Base-by-base conservation (phyloP, 2,329 filamentous ascomycete species). In the Sarocladium oryzae region DNA sequence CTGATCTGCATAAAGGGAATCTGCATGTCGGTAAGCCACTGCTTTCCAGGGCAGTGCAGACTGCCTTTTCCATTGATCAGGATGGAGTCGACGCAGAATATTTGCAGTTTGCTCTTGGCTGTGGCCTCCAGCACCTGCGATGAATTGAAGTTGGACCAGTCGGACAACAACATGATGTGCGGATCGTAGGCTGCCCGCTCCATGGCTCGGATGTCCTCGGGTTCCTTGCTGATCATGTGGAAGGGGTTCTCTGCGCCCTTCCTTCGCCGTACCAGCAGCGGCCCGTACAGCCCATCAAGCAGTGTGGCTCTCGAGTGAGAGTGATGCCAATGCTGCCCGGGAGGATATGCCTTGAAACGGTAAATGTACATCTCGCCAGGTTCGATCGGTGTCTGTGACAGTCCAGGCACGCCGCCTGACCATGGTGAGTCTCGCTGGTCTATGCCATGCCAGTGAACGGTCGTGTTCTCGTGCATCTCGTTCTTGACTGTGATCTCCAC, bases 381-480 rank as follows among this genome's bases (percentile, higher is more conserved):
- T 21, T 59, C 50, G 18, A 76, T 75, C 0, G 66, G 63, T 13
- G 60, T 58, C 52, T 75, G 73, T 2, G 70, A 65, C 2, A 75
- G 54, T 0, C 72, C 73, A 2, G 71, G 70, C 0, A 71, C 68
- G 21, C 73, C 73, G 52, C 75, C 73, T 3, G 71, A 68, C 73
- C 72, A 75, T 0, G 70, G 70, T 1, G 70, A 56, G 23, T 50
- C 33, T 10, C 43, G 26, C 16, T 32, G 23, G 8, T 2, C 43
- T 41, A 54, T 50, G 36, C 63, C 62, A 48, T 65, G 64, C 24
- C 53, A 61, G 43, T 67, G 64, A 10, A 66, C 56, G 2, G 58
- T 62, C 1, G 63, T 60, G 33, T 65, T 62, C 48, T 59, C 55
- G 2, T 56, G 58, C 23, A 66, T 51, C 0, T 60, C 56, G 43